Base-by-base conservation (phyloP, 441 rosid genomes). In the Sinapis alba region DNA sequence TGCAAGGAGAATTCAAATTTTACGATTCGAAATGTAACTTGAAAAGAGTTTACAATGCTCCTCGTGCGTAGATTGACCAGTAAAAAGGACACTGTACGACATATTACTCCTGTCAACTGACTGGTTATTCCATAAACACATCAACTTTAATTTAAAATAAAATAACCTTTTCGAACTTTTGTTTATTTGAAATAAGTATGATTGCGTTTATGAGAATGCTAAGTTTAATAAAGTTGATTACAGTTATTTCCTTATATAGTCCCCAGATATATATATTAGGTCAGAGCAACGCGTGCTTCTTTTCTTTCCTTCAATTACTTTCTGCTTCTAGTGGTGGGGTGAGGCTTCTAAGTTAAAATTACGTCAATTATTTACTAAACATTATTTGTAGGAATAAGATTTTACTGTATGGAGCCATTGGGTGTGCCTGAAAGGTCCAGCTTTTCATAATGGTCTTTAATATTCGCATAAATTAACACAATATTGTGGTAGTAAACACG, bases 241-340 rank as follows among this genome's bases (percentile, higher is more conserved):
- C 78, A 78, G 61, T 38, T 78, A 72, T 68, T 78, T 78, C 81
- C 81, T 50, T 21, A 43, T 60, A 71, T 72, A 71, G 76, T 71
- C 60, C 36, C 11, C 64, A 27, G 47, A 45, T 58, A 27, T 50
- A 27, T 50, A 10, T 57, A 24, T 24, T 19, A 28, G 23, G 80
- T 67, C 77, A 78, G 77, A 67, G 62, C 58, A 58, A 66, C 65
- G 77, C 73, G 64, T 77, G 77, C 64, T 58, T 26, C 32, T 53
- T 60, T 59, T 11, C 41, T 53, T 72, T 72, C 26, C 50, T 50
- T 32, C 72, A 66, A 13, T 69, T 65, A 64, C 65, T 62, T 54
- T 76, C 61, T 70, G 60, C 54, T 63, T 69, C 56, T 32, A 70
- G 61, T 43, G 75, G 58, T 69, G 59, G 32, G 19, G 68, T 20